These are phyloP conservation scores for Tinospora cordifolia DNA, from an alignment of 164 flowering plant genomes.

Conservation along the genomic window DNA sequence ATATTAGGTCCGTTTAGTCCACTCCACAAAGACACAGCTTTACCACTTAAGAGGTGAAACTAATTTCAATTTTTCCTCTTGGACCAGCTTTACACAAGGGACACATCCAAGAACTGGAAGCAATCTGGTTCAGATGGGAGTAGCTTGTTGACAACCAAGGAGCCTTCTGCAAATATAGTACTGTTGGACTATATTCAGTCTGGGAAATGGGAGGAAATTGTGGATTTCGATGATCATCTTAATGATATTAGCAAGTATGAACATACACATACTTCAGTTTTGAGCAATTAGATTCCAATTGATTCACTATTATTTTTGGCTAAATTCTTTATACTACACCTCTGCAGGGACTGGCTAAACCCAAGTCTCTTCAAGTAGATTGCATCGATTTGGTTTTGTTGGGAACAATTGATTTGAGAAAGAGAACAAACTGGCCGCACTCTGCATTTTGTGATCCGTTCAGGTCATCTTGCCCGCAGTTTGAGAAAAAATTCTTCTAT, in stretches of 20 bases:
- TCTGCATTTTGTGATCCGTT: neutral
- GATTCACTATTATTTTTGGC: neutral
- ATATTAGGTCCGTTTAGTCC: neutral
- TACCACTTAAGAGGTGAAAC: neutral
- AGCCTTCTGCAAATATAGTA: slow-evolving; percentile 76
- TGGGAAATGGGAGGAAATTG: slow-evolving; percentile 61
- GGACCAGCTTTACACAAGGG: slow-evolving; percentile 65
- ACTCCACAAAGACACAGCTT: neutral
- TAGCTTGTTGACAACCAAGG: slow-evolving; percentile 42
- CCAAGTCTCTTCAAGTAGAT: slow-evolving; percentile 59
- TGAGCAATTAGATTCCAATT: neutral
- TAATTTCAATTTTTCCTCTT: slow-evolving; percentile 1
- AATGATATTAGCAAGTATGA: slow-evolving; percentile 88
- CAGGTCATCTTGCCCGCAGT: neutral
- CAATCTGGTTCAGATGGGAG: slow-evolving; percentile 51
- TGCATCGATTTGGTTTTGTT: neutral
- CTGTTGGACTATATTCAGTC: slow-evolving; percentile 66
- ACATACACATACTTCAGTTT: neutral
- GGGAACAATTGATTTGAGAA: neutral
- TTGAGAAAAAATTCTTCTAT: too few relatives aligned
- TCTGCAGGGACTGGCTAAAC: slow-evolving; percentile 85
- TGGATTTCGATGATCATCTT: slow-evolving; percentile 90
- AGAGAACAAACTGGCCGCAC: neutral
- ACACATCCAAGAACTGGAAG: slow-evolving; percentile 78
- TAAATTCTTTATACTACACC: neutral